Evolutionary conservation across 208 protist genomes (phyloP).

Genomic region (Leishmania guyanensis): DNA sequence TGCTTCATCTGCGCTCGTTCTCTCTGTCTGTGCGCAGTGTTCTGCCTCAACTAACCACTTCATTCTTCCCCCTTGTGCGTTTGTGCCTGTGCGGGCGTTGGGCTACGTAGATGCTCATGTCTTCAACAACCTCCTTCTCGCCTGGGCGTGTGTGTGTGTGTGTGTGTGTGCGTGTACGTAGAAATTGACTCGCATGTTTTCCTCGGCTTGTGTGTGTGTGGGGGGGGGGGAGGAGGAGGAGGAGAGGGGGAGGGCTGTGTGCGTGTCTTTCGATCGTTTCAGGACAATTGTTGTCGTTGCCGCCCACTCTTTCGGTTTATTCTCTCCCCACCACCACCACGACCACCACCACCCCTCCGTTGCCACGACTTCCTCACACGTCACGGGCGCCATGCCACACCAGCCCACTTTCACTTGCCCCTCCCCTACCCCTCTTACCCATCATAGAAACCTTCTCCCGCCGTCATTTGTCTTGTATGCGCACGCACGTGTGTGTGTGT

Average conservation of each 20-base stretch:
- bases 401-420: no score
- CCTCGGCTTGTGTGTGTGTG: no score
- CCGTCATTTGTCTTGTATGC: neutral
- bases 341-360: neutral
- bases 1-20: no score
- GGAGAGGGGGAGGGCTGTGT: no score
- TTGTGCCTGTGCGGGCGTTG: no score
- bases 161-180: neutral
- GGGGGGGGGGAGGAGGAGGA: no score
- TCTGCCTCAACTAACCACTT: no score
- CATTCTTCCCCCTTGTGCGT: no score
- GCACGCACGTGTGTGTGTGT: neutral
- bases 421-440: neutral
- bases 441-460: neutral
- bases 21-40: no score
- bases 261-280: neutral
- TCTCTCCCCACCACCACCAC: neutral
- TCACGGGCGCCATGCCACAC: no score
- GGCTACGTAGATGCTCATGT: neutral
- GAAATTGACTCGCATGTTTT: no score
- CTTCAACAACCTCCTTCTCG: conserved; percentile 6
- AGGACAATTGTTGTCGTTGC: neutral
- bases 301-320: neutral
- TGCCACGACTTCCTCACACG: no score
- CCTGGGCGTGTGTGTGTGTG: conserved; percentile 27